Conservation (phyloP, 2,329 filamentous ascomycete species). For the Cladosporium sp. region DNA sequence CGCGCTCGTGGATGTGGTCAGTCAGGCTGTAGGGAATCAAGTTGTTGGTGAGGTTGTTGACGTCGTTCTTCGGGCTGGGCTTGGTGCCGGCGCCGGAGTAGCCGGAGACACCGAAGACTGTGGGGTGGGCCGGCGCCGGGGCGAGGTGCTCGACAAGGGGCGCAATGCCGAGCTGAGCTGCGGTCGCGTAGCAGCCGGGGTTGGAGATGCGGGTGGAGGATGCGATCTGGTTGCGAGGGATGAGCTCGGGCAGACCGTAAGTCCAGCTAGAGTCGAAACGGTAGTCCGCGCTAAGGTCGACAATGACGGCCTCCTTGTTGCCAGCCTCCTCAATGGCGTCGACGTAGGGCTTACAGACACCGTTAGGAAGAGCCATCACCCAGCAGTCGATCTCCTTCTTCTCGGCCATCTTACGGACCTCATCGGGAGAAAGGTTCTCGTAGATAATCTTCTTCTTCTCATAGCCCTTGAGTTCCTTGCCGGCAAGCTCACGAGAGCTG, state of each 20-base stretch:
- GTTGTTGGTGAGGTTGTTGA: conserved; percentile 75
- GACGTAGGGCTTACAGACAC: conserved; percentile 88
- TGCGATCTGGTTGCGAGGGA: conserved; percentile 68
- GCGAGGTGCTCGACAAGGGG: conserved; percentile 73
- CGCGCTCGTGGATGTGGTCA: conserved; percentile 90
- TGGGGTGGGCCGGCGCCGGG: conserved; percentile 56
- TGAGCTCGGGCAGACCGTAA: conserved; percentile 83
- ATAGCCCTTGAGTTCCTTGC: conserved; percentile 83
- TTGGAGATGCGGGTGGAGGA: conserved; percentile 79
- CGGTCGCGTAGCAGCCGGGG: conserved; percentile 93
- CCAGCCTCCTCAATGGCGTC: conserved; percentile 74
- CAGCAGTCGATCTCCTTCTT: conserved; percentile 85
- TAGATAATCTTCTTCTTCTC: conserved; percentile 87
- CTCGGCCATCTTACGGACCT: conserved; percentile 77
- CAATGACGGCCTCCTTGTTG: conserved; percentile 63
- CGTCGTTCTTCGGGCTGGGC: conserved; percentile 88
- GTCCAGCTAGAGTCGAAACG: conserved; percentile 81
- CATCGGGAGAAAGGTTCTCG: conserved; percentile 81
- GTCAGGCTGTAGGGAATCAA: conserved; percentile 86
- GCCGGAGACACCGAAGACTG: conserved; percentile 83
- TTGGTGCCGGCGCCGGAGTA: conserved; percentile 96
- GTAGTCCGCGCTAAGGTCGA: conserved; percentile 96
- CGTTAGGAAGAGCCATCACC: conserved; percentile 96
- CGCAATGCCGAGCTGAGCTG: conserved; percentile 80
- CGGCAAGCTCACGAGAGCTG: conserved; percentile 84